Conservation (phyloP, 768 basidiomycete species). For the Dictyophora rubrovolvata region DNA sequence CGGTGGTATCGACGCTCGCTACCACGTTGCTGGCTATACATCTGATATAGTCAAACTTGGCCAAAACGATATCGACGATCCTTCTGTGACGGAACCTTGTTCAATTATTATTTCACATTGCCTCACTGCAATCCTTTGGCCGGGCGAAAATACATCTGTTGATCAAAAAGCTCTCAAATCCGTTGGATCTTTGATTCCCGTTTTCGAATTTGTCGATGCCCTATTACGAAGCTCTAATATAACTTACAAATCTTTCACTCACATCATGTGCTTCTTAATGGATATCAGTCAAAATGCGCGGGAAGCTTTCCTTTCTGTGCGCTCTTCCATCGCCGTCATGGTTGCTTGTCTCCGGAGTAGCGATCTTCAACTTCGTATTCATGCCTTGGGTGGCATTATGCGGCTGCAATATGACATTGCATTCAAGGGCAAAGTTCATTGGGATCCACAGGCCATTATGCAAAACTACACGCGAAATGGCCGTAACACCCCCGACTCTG, state of each 20-base stretch:
- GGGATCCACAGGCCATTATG: slow-evolving; percentile 43
- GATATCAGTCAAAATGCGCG: slow-evolving; percentile 35
- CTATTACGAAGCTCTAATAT: slow-evolving; percentile 34
- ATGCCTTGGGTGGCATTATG: slow-evolving; percentile 43
- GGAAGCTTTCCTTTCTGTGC: slow-evolving; percentile 33
- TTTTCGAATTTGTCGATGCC: slow-evolving; percentile 34
- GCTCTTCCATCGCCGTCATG: slow-evolving; percentile 37
- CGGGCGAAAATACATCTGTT: slow-evolving; percentile 21
- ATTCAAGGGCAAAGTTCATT: background rate
- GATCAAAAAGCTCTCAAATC: slow-evolving; percentile 28
- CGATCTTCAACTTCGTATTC: slow-evolving; percentile 43
- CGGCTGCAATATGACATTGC: slow-evolving; percentile 27
- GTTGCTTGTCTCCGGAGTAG: slow-evolving; percentile 45
- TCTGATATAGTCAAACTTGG: slow-evolving; percentile 35
- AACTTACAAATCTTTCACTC: slow-evolving; percentile 35
- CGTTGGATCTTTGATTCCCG: slow-evolving; percentile 30
- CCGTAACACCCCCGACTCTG: slow-evolving; percentile 32
- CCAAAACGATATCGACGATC: slow-evolving; percentile 40
- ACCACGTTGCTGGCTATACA: slow-evolving; percentile 40
- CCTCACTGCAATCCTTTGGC: slow-evolving; percentile 33
- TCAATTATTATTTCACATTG: slow-evolving; percentile 46
- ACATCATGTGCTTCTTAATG: slow-evolving; percentile 39
- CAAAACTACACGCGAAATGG: slow-evolving; percentile 22
- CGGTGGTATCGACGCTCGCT: slow-evolving; percentile 39
- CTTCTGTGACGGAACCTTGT: slow-evolving; percentile 37